Percentiles rank a stretch among this genome's conserved stretches.
These are phyloP conservation scores for Magnaporthiopsis incrustans DNA, from an alignment of 2,329 filamentous ascomycete genomes.

Conservation along the genomic window DNA sequence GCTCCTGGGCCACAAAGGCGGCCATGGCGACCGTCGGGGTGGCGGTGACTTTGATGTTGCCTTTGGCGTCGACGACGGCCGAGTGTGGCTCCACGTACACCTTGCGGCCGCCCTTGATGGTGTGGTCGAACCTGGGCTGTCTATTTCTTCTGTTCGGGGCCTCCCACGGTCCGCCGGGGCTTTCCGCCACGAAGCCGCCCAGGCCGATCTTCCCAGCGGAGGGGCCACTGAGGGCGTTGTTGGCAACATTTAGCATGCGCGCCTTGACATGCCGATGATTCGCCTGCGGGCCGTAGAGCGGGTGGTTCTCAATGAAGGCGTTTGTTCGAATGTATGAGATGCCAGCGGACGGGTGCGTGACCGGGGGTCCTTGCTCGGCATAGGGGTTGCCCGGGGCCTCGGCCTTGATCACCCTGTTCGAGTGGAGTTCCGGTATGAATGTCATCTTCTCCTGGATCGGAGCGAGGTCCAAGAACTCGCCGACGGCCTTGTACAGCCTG, in stretches of 20 bases:
- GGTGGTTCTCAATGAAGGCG: conserved; percentile 50
- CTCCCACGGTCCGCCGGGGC: conserved; percentile 26
- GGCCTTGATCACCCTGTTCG: conserved; percentile 13
- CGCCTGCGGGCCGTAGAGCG: conserved; percentile 51
- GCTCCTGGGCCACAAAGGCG: conserved; percentile 38
- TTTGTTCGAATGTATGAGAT: conserved; percentile 52
- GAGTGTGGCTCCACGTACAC: conserved; percentile 37
- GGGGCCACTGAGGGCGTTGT: conserved; percentile 15
- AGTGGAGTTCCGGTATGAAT: conserved; percentile 12
- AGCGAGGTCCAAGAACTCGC: conserved; percentile 55
- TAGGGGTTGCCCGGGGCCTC: conserved; percentile 33
- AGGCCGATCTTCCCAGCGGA: conserved; percentile 37
- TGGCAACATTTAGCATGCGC: conserved; percentile 28
- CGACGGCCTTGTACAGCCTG: conserved; percentile 44
- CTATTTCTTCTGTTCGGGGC: conserved; percentile 25
- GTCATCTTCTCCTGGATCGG: conserved; percentile 30
- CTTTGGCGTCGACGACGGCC: conserved; percentile 40
- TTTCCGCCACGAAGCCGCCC: conserved; percentile 43
- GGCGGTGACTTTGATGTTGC: conserved; percentile 39
- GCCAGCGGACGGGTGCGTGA: conserved; percentile 54
- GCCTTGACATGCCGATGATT: conserved; percentile 39
- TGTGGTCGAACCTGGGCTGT: conserved; percentile 32
- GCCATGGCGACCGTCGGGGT: conserved; percentile 29
- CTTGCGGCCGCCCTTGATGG: conserved; percentile 45
- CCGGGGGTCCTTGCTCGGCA: conserved; percentile 45